Conservation (phyloP, 108 stramenopile species). For the Skeletonema menzelii region DNA sequence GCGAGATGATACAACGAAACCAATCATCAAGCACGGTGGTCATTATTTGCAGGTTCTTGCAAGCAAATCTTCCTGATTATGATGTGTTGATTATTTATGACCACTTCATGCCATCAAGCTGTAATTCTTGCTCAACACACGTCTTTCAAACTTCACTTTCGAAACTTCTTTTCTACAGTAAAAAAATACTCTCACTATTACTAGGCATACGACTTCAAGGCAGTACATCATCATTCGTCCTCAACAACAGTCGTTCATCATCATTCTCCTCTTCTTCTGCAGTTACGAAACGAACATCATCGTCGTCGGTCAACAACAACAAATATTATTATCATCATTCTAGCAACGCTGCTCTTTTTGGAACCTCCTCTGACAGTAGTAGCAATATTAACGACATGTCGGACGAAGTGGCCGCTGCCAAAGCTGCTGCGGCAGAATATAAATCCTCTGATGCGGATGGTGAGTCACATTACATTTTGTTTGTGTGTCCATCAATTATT, state of each 20-base stretch:
- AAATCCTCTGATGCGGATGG: conserved; percentile 51
- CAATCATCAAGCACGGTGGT: too few relatives aligned
- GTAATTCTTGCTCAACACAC: too few relatives aligned
- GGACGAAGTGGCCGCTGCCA: conserved; percentile 56
- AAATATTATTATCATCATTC: too few relatives aligned
- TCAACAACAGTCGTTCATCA: neutral
- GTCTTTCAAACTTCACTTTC: too few relatives aligned
- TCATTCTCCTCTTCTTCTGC: too few relatives aligned
- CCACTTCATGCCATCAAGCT: too few relatives aligned
- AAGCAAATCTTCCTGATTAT: too few relatives aligned
- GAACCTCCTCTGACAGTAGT: neutral
- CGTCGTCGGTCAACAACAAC: too few relatives aligned
- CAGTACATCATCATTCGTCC: neutral
- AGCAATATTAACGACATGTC: conserved; percentile 14
- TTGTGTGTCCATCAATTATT: neutral
- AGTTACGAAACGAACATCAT: too few relatives aligned
- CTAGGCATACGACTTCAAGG: neutral
- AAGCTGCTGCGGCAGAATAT: conserved; percentile 53
- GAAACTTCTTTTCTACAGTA: neutral
- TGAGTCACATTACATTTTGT: neutral
- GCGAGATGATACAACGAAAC: too few relatives aligned
- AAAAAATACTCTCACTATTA: neutral
- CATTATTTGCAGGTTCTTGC: too few relatives aligned
- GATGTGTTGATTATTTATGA: too few relatives aligned
- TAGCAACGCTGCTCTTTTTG: neutral